Base-by-base conservation (phyloP, 139 green algal genomes). In the Yamagishiella unicocca region DNA sequence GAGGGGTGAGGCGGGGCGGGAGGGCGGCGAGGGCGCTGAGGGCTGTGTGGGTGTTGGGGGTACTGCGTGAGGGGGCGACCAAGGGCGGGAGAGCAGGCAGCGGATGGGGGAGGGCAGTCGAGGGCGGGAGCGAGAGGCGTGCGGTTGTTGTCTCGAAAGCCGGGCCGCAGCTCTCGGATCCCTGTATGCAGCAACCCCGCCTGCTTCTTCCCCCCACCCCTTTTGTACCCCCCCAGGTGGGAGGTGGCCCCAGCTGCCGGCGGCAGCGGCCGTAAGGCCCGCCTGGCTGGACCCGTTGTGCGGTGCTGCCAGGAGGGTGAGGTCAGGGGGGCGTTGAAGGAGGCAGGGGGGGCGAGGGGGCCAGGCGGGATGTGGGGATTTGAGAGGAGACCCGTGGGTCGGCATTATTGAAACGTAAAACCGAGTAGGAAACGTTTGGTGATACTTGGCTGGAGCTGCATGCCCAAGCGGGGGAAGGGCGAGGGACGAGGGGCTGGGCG, bases 301-400 rank as follows among this genome's bases (percentile, higher is more conserved):
- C 61, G 61, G 12, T 66, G 79, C 62, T 85, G 79, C 61, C 24
- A 62, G 61, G 17, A 21, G 42, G 79, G 79, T 76, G 72, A 25
- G 72, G 50, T 58, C 17, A 17, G 50, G 50, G n/a, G n/a, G n/a
- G n/a, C n/a, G n/a, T n/a, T n/a, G n/a, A n/a, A n/a, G n/a, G n/a
- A n/a, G n/a, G n/a, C n/a, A n/a, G n/a, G n/a, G n/a, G n/a, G n/a
- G n/a, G n/a, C n/a, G n/a, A n/a, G n/a, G n/a, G n/a, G n/a, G n/a
- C n/a, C n/a, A n/a, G n/a, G n/a, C n/a, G n/a, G n/a, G n/a, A n/a
- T n/a, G n/a, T n/a, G n/a, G n/a, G n/a, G n/a, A n/a, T n/a, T n/a
- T n/a, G n/a, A n/a, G n/a, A n/a, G n/a, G n/a, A n/a, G n/a, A n/a
- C n/a, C n/a, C n/a, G n/a, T n/a, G n/a, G n/a, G n/a, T n/a, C n/a